Evolutionary conservation across 2,329 filamentous ascomycete species (phyloP).

Genomic region (Fusarium sp.): DNA sequence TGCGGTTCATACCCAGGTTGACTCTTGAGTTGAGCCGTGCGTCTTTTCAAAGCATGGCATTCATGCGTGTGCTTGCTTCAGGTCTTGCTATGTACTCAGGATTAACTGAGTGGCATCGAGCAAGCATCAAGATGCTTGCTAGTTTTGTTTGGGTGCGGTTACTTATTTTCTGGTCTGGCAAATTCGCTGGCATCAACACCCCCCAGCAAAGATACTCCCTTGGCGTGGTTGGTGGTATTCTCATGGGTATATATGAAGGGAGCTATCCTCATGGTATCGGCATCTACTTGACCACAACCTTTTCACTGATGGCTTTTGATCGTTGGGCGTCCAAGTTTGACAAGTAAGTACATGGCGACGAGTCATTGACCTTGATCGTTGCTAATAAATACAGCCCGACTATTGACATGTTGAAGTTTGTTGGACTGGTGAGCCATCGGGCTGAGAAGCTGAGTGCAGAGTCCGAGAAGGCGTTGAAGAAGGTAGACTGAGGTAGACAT

Average conservation of each 20-base stretch:
- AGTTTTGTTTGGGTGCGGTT: slow-evolving; percentile 1
- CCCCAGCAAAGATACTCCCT: not conserved
- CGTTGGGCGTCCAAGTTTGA: not conserved
- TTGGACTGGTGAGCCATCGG: not conserved
- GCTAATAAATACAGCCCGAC: not conserved
- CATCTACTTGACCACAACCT: not conserved
- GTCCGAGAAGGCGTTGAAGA: not conserved
- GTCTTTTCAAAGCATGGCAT: not conserved
- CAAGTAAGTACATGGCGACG: not conserved
- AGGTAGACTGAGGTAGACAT: not conserved
- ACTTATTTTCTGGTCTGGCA: not conserved
- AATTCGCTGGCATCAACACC: not conserved
- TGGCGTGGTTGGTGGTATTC: not conserved
- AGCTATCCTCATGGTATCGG: not conserved
- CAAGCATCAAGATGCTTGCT: not conserved
- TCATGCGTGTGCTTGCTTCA: not conserved
- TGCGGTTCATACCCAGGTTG: not conserved
- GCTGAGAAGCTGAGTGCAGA: not conserved
- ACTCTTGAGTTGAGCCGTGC: not conserved
- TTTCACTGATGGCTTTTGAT: not conserved
- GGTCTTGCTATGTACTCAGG: not conserved
- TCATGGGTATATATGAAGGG: not conserved
- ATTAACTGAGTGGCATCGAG: not conserved
- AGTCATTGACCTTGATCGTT: no score
- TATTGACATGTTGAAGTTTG: not conserved